Evolutionary conservation across 1,284 basidiomycete species (phyloP), one percentile per base, ranked within the genome.

Genomic region (Microbotryum lychnidis-dioicae): DNA sequence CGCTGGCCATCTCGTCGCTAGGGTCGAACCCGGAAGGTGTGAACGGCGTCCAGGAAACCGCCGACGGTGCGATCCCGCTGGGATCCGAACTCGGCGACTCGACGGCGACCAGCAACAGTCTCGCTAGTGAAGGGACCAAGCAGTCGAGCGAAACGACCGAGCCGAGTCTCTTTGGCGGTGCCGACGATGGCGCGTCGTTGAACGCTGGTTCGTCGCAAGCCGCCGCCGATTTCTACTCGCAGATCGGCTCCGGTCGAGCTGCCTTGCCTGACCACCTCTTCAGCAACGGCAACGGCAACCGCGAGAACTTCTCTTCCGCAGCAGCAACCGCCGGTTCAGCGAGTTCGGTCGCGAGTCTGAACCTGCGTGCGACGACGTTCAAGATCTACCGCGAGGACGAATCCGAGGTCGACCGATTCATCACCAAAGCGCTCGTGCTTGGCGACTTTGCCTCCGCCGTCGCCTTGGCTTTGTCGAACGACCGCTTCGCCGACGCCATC

Each of bases 391-490:
- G 93, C 0, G 50, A 33, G 7, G 89, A 92, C 56, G 91, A 93
- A 76, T 87, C 87, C 4, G 89, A 96, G 65, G 85, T 85, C 0
- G 93, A 97, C 73, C 81, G 84, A 33, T 80, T 97, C 31, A 83
- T 98, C 69, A 97, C 94, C 1, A 90, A 91, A 71, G 89, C 94
- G 1, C 80, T 97, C 37, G 90, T 98, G 2, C 80, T 97, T 10
- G 94, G 94, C 45, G 94, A 98, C 76, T 97, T 97, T 70, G 83
- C 86, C 68, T 89, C 86, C 23, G 94, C 94, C 2, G 94, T 98
- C 20, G 86, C 89, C 12, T 80, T 98, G 8, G 96, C 92, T 74
- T 80, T 98, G 18, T 89, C 90, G 0, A 83, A 86, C 1, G 89
- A 93, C 63, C 84, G 92, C 48, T 97, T 85, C 72, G 93, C 94